A percentile compares a stretch with the other conserved stretches of the same genome.
phyloP scores from a whole-genome alignment of 495 filamentous ascomycete species.

The Penicillium salamii region DNA sequence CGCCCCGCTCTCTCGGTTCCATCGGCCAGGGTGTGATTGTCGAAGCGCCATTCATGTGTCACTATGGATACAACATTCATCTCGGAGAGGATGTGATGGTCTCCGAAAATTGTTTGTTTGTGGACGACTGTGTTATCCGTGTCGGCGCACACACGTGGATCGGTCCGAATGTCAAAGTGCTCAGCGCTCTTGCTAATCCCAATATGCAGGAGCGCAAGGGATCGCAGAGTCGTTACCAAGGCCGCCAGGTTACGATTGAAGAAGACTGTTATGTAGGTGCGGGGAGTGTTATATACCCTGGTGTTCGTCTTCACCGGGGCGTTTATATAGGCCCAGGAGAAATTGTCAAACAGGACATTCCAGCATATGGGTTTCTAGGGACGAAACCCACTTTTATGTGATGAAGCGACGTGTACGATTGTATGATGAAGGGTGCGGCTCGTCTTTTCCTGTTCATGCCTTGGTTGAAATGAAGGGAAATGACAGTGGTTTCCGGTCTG shows the following conservation, averaged over 20 bases:
- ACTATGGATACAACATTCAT: constrained; percentile 92
- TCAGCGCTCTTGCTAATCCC: constrained; percentile 70
- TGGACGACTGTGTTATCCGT: constrained; percentile 70
- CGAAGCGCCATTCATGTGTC: constrained; percentile 87
- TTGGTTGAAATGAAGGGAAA: not conserved
- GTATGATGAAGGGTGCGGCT: not conserved
- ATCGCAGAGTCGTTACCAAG: constrained; percentile 67
- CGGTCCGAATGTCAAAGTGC: constrained; percentile 84
- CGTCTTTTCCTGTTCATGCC: not conserved
- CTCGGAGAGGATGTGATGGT: constrained; percentile 87
- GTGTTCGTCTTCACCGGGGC: constrained; percentile 42
- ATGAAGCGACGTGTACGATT: constrained; percentile 12
- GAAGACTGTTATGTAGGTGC: constrained; percentile 89
- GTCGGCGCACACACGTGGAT: constrained; percentile 80
- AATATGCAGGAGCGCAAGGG: constrained; percentile 76
- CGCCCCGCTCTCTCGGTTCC: constrained; percentile 44
- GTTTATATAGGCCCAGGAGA: constrained; percentile 47
- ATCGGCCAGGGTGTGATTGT: constrained; percentile 77
- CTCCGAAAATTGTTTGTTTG: constrained; percentile 80
- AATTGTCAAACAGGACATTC: constrained; percentile 44
- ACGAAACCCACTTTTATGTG: constrained; percentile 45
- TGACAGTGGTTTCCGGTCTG: not conserved
- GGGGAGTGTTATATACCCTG: constrained; percentile 75
- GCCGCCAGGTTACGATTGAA: constrained; percentile 73
- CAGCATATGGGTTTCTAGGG: constrained; percentile 45